Evolutionary conservation across 306 rosid species (phyloP).

Genomic region (Leucaena leucocephala): DNA sequence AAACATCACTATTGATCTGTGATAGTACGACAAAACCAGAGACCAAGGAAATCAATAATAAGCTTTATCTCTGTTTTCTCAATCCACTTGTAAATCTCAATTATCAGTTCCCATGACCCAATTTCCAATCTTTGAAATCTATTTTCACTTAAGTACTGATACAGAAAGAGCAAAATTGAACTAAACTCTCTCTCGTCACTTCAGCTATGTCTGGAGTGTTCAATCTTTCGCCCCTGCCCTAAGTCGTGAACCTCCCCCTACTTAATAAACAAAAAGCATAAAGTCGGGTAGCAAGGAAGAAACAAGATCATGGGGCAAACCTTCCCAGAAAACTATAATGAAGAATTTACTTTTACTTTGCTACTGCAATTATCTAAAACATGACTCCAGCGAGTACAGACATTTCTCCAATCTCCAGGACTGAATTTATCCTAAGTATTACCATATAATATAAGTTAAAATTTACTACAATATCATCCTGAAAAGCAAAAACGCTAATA

Average conservation of each 20-base stretch:
- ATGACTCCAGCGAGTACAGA: slow-evolving; percentile 20
- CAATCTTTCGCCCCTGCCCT: background rate
- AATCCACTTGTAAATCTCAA: background rate
- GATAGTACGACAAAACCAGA: background rate
- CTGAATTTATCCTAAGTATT: slow-evolving; percentile 18
- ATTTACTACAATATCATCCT: slow-evolving; percentile 31
- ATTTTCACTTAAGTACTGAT: no score
- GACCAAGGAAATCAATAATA: background rate
- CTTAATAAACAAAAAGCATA: background rate
- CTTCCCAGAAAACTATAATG: slow-evolving; percentile 11
- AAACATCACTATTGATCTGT: no score
- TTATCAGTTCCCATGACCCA: no score
- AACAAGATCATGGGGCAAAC: background rate
- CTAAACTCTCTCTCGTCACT: no score
- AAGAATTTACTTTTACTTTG: slow-evolving; percentile 16
- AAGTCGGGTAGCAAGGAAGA: background rate
- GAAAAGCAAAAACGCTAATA: slow-evolving; percentile 28
- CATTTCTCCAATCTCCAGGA: slow-evolving; percentile 21
- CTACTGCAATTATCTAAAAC: slow-evolving; percentile 5
- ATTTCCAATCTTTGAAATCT: no score
- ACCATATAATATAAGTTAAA: slow-evolving; percentile 2
- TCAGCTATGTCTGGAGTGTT: background rate
- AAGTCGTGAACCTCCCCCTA: background rate
- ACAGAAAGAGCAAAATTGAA: no score
- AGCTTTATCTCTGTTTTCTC: background rate